Base-by-base conservation (phyloP, 441 rosid genomes). In the Jatropha multifida region DNA sequence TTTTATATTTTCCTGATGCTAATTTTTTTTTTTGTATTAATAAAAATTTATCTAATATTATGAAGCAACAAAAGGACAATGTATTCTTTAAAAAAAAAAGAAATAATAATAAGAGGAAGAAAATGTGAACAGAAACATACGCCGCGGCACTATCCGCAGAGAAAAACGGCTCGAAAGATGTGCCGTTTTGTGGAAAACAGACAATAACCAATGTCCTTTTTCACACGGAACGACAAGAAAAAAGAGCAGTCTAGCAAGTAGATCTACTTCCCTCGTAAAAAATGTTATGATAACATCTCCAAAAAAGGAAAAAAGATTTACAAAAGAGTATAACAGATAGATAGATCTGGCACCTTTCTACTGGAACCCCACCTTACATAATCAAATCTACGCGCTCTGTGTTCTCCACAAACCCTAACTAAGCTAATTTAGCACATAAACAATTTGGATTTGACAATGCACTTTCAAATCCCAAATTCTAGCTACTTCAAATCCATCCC, bases 401-500 rank as follows among this genome's bases (percentile, higher is more conserved):
- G 32, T 13, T 49, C 7, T 15, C 58, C n/a, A 52, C 58, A 52
- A 52, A 52, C 20, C 58, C 58, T 52, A 52, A 17, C n/a, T 52
- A 4, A 52, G 20, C 14, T 14, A 15, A 52, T 44, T 44, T 44
- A 44, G 10, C 10, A 44, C 8, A 44, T 7, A 44, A 7, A 7
- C 9, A 44, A 44, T 44, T 44, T 44, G 7, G 58, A 5, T 52
- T 52, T 52, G 15, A 55, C 64, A 42, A 42, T 74, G 77, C 55
- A 17, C 51, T 74, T 74, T 32, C 77, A 46, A 37, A 12, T 17
- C 20, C 58, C 7, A 56, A 56, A 56, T 56, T 20, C 27, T 56
- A 56, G 7, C 23, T 13, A 14, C 7, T 70, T 48, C 74, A 40
- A 67, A 54, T 44, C 63, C 14, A 20, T 15, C 66, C 3, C 15